Evolutionary conservation across 2,329 filamentous ascomycete species (phyloP).

Genomic region (Ceratocystis cubensis): DNA sequence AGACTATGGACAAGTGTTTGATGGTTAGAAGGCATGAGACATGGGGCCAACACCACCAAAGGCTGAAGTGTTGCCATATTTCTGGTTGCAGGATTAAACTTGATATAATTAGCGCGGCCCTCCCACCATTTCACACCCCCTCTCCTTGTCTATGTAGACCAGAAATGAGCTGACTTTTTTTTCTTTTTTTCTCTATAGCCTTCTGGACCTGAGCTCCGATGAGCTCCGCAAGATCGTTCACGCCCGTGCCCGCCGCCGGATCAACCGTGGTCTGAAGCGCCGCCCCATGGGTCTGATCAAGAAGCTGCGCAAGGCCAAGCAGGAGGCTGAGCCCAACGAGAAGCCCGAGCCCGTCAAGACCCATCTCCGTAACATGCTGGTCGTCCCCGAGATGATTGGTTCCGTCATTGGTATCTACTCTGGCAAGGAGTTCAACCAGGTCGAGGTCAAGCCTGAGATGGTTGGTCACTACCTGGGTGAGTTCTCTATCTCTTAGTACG

Average conservation of each 20-base stretch:
- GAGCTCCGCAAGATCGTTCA: constrained; percentile 99
- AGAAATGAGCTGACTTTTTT: constrained; percentile 1
- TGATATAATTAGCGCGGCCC: background rate
- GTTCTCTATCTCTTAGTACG: constrained; percentile 99
- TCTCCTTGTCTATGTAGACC: background rate
- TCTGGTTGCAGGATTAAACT: background rate
- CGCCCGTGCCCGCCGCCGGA: constrained; percentile 93
- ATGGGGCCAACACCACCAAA: background rate
- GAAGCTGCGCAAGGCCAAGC: constrained; percentile 99
- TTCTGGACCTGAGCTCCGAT: constrained; percentile 96
- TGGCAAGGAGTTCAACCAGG: constrained; percentile 99
- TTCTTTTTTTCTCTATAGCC: constrained; percentile 43
- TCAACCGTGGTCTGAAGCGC: constrained; percentile 99
- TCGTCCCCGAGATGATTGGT: constrained; percentile 99
- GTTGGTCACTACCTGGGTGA: constrained; percentile 98
- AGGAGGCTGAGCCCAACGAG: constrained; percentile 98
- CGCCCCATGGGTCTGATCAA: constrained; percentile 99
- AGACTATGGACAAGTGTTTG: background rate
- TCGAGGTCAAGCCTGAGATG: constrained; percentile 99
- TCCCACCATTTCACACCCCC: background rate
- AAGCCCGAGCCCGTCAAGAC: constrained; percentile 99
- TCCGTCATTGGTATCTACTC: constrained; percentile 98
- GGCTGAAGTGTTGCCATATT: background rate
- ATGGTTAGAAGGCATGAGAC: background rate
- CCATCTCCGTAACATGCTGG: constrained; percentile 98